Evolutionary conservation across 1,284 basidiomycete species (phyloP).

Genomic region (Flammula alnicola): DNA sequence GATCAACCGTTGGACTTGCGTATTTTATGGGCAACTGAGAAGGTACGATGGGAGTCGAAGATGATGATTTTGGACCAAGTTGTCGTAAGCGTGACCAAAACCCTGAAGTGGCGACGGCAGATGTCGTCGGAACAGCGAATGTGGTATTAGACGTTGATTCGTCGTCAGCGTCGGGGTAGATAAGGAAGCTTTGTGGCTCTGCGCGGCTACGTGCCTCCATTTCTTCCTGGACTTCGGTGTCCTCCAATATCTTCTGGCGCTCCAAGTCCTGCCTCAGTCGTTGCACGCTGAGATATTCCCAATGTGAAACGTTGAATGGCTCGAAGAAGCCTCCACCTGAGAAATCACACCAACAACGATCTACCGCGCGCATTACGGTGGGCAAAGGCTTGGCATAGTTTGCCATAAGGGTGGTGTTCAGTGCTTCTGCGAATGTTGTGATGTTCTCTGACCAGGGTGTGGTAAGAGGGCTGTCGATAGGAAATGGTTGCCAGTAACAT

Average conservation of each 20-base stretch:
- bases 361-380: conserved; percentile 60
- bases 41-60: not conserved
- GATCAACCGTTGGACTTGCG: not conserved
- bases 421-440: conserved; percentile 69
- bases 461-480: conserved; percentile 62
- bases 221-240: conserved; percentile 3
- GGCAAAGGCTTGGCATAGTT: conserved; percentile 43
- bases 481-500: conserved; percentile 84
- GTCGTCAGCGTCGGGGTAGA: not conserved
- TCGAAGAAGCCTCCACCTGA: conserved; percentile 63
- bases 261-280: conserved; percentile 53
- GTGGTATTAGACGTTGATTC: not conserved
- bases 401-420: conserved; percentile 46
- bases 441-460: conserved; percentile 68
- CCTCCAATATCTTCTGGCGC: conserved; percentile 35
- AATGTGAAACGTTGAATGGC: conserved; percentile 71
- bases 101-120: not conserved
- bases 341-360: conserved; percentile 84
- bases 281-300: conserved; percentile 68
- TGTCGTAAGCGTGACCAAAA: conserved; percentile 18
- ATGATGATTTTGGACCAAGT: conserved; percentile 4
- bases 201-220: not conserved
- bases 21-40: not conserved
- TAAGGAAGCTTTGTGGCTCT: not conserved
- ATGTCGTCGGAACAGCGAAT: not conserved